Evolutionary conservation across 2,329 filamentous ascomycete genomes (phyloP), one percentile per base, ranked within the genome.

Genomic region (Zymoseptoria passerinii): DNA sequence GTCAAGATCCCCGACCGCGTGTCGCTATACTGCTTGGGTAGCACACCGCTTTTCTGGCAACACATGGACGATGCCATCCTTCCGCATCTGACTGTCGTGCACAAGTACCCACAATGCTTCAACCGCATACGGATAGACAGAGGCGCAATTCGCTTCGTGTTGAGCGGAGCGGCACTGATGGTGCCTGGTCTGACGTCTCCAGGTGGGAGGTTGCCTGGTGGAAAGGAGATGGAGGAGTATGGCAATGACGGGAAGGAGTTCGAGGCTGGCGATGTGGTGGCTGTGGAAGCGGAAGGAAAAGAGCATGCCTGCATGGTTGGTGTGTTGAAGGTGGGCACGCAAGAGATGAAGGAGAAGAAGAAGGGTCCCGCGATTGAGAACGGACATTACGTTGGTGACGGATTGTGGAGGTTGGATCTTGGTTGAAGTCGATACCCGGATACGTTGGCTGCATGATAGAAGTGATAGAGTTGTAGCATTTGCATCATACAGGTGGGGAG

Each of bases 351-450:
- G 82, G 86, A 85, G 65, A 92, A 92, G 77, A 91, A 90, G 65
- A 97, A 97, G 78, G 94, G 94, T 0, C 89, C 92, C 5, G 94
- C 92, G 16, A 89, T 97, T 66, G 92, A 97, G 78, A 88, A 91
- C 61, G 90, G 90, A 29, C 94, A 99, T 81, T 97, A 87, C 77
- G 73, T 97, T 56, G 94, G 94, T 0, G 94, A 99, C 78, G 94
- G 92, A 18, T 77, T 99, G 67, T 99, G 94, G 94, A 89, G 81
- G 67, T 72, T 95, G 72, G 75, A 76, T 29, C 28, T 57, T 27
- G 53, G 53, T 50, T 35, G 48, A 55, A 13, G 19, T 48, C 35
- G 52, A 48, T 44, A 40, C 35, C 35, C 6, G 35, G 35, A 40
- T 10, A 40, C 35, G 35, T 16, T 40, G 49, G 49, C 49, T 10